These are phyloP conservation scores for Candida takata DNA, from an alignment of 805 yeast genomes.

Conservation along the genomic window DNA sequence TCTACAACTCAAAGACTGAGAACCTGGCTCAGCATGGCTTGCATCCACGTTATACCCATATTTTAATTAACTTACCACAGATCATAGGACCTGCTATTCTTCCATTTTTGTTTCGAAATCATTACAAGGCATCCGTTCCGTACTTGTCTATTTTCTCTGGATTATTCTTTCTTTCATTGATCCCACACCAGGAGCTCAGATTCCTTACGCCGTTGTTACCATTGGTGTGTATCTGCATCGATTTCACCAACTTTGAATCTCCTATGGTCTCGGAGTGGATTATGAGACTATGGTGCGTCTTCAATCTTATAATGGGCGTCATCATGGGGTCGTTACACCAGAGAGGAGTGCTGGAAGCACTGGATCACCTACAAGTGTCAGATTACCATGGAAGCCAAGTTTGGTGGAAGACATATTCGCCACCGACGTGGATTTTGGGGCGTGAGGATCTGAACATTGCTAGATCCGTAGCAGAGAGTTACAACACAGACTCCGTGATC, in stretches of 20 bases:
- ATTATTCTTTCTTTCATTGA: constrained; percentile 48
- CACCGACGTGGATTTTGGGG: constrained; percentile 78
- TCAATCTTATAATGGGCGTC: constrained; percentile 51
- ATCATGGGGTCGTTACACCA: constrained; percentile 84
- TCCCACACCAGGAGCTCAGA: constrained; percentile 93
- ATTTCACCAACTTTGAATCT: constrained; percentile 28
- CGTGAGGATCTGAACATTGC: constrained; percentile 17
- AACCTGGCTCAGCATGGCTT: constrained; percentile 78
- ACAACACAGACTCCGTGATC: constrained; percentile 23
- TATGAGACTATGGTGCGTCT: constrained; percentile 47
- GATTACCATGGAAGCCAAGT: constrained; percentile 36
- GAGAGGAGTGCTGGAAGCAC: constrained; percentile 76
- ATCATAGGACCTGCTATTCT: constrained; percentile 69
- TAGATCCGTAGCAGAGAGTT: constrained; percentile 1
- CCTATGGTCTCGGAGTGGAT: constrained; percentile 16
- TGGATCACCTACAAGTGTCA: constrained; percentile 32
- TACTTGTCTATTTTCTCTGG: constrained; percentile 60
- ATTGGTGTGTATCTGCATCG: constrained; percentile 51
- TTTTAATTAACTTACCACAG: constrained; percentile 70
- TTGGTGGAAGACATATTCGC: constrained; percentile 94
- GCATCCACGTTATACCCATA: constrained; percentile 72
- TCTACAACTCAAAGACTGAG: constrained; percentile 52
- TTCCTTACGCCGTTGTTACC: constrained; percentile 80
- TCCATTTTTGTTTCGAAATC: constrained; percentile 31
- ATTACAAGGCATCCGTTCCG: constrained; percentile 41